phyloP scores from a whole-genome alignment of 371 early-diverging fungal species.

The Rhizopus delemar region DNA sequence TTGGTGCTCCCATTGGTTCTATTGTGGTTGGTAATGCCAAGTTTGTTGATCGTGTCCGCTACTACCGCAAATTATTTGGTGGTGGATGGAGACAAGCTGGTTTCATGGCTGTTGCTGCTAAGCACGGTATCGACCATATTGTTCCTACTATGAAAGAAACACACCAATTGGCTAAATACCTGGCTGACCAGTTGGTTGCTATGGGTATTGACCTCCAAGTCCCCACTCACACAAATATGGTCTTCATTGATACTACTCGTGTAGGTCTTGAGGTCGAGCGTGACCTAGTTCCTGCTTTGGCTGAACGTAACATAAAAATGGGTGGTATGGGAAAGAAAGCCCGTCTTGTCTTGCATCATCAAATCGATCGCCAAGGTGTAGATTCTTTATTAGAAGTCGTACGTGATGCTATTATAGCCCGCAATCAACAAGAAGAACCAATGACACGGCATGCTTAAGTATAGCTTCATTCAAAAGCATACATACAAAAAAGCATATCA shows the following conservation, averaged over 20 bases:
- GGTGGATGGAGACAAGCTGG: conserved; percentile 94
- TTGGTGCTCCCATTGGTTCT: conserved; percentile 92
- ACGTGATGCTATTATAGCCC: conserved; percentile 22
- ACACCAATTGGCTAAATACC: conserved; percentile 64
- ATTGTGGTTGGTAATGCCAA: conserved; percentile 71
- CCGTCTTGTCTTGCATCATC: conserved; percentile 80
- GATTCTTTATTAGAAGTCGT: conserved; percentile 53
- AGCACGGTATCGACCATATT: conserved; percentile 68
- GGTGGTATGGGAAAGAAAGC: conserved; percentile 62
- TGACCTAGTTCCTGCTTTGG: conserved; percentile 55
- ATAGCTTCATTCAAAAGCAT: conserved; percentile 18
- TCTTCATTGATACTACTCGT: conserved; percentile 67
- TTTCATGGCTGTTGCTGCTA: conserved; percentile 73
- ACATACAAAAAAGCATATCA: not conserved
- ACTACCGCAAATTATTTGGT: conserved; percentile 88
- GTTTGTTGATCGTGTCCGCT: conserved; percentile 78
- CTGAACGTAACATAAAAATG: conserved; percentile 58
- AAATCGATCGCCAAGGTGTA: conserved; percentile 67
- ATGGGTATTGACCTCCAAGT: conserved; percentile 66
- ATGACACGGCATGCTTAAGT: conserved; percentile 28
- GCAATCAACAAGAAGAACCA: conserved; percentile 21
- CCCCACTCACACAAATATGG: conserved; percentile 90
- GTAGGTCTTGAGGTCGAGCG: conserved; percentile 52
- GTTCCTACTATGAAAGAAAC: conserved; percentile 71
- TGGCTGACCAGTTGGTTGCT: conserved; percentile 62